Percentiles rank a stretch among this genome's conserved stretches.
phyloP scores from a whole-genome alignment of 441 rosid genomes.

The Manihot esculenta region DNA sequence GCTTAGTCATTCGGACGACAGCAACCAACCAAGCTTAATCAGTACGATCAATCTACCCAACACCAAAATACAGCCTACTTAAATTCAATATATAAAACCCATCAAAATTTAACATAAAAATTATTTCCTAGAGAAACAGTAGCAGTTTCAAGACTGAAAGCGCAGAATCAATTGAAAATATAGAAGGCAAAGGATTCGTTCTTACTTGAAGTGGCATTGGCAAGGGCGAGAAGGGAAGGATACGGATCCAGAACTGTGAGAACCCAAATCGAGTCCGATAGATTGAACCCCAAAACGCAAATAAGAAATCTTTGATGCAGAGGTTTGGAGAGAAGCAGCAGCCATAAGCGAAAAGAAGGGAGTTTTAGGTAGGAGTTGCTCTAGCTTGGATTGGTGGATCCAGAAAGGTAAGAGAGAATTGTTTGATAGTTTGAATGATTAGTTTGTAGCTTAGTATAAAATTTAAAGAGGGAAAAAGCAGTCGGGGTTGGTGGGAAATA shows the following conservation, averaged over 20 bases:
- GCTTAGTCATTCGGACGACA: neutral
- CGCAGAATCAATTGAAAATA: neutral
- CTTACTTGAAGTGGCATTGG: slow-evolving; percentile 43
- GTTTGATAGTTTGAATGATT: too few relatives aligned
- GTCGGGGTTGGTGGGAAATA: slow-evolving; percentile 9
- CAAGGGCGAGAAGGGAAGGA: slow-evolving; percentile 36
- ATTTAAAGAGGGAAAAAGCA: neutral
- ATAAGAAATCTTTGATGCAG: slow-evolving; percentile 12
- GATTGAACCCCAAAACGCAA: neutral
- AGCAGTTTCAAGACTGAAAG: neutral
- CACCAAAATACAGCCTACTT: neutral
- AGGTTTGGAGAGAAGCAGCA: slow-evolving; percentile 18
- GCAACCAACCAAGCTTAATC: neutral
- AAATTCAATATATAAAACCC: neutral
- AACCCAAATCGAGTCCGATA: slow-evolving; percentile 7
- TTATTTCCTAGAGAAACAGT: neutral
- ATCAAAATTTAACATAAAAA: neutral
- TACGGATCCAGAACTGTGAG: slow-evolving; percentile 32
- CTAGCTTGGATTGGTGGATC: neutral
- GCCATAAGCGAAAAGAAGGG: slow-evolving; percentile 14
- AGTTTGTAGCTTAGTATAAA: too few relatives aligned
- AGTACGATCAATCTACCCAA: neutral
- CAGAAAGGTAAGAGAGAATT: neutral
- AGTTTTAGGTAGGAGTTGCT: neutral
- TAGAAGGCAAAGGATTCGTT: neutral